Base-by-base conservation (phyloP, 1,284 basidiomycete species). In the Cryptococcus maquisensis region DNA sequence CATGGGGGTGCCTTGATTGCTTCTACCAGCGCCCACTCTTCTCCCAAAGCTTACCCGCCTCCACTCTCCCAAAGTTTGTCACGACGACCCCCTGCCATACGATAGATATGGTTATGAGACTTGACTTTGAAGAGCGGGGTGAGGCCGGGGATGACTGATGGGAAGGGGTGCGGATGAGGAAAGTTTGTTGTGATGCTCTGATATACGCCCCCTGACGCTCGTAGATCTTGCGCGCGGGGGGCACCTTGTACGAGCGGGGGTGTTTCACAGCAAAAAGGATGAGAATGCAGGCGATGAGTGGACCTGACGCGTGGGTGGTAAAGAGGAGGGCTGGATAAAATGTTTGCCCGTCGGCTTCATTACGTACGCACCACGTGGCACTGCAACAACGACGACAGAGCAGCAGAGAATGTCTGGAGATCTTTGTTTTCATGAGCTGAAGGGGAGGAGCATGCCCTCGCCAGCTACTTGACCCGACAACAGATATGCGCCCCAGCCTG, bases 231-330 rank as follows among this genome's bases (percentile, higher is more conserved):
- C 26, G 48, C 48, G 48, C 57, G 44, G 24, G 24, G 52, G 57
- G 57, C 54, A 59, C 57, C 57, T 56, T 56, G 47, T 49, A 49
- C 48, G 54, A 59, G 57, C 54, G n/a, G 40, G 46, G 36, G 23
- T 48, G 21, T 21, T n/a, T n/a, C n/a, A 49, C 32, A 18, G 32
- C 7, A 32, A 49, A 42, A 32, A 45, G 43, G 42, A 40, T 18
- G 36, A 39, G 28, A 21, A 26, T 4, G 47, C 26, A 16, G 32
- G 39, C 3, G 41, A 42, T 12, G 28, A 23, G 16, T 26, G 20
- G 41, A 20, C 21, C 16, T 26, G 9, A 28, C n/a, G 23, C 44
- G 44, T 9, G 10, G 24, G 44, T 13, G 18, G 44, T n/a, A 32
- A n/a, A 32, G 21, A 26, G n/a, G 24, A n/a, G 20, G 23, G 8